Evolutionary conservation across 257 asterid species (phyloP), one percentile per base, ranked within the genome.

Genomic region (Anisodus acutangulus): DNA sequence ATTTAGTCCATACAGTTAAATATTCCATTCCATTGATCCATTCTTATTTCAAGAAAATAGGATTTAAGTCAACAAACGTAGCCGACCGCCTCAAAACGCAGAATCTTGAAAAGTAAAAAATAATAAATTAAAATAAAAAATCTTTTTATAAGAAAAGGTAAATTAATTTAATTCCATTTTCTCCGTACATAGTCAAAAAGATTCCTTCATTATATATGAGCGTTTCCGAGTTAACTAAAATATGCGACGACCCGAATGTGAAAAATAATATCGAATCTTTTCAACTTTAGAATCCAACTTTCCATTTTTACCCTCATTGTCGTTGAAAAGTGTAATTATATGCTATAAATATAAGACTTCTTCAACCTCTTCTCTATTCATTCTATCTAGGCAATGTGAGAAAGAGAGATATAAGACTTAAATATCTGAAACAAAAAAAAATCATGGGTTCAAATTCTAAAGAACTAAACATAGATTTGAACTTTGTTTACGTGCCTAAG

Each of bases 201-300:
- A 53, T 74, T 74, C 45, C 22, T 74, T 57, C 2, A 4, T 51
- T 51, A 76, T 53, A 15, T 62, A n/a, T 76, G 81, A 76, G 26
- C 35, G 62, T 51, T 39, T 31, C 22, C 31, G 3, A 37, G 47
- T 68, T 70, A 70, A 80, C 19, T 58, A 37, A 79, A 71, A 82
- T 90, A 91, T 72, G 92, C 89, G 88, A 85, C 88, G 91, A 80
- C 89, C 84, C 90, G 91, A 86, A 72, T 51, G 87, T 88, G 92
- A 71, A 81, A 85, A 87, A 81, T 64, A 66, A 82, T 71, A 83
- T 51, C 1, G 91, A 90, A 90, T 90, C 89, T 80, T 78, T 79
- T 66, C 67, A 54, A 79, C 54, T 47, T 55, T 19, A 35, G 71
- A 41, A 60, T 79, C 78, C 16, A 4, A 12, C 13, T 84, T 72